Conservation (phyloP, 176 grass and related monocot genomes). For the Calamus simplicifolius region DNA sequence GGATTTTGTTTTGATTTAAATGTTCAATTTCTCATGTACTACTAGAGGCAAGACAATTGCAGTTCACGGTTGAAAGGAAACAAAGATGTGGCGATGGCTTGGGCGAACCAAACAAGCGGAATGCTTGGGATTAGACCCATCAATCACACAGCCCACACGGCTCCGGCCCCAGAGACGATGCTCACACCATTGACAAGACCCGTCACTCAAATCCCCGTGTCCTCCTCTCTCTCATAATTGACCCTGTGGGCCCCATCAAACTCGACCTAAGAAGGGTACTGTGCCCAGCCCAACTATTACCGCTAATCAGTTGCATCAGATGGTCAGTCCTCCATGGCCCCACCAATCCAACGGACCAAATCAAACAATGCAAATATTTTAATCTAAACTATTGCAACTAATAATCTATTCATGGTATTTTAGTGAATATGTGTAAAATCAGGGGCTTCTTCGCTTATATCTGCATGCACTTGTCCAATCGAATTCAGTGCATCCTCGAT, state of each 20-base stretch:
- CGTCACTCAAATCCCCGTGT: background rate
- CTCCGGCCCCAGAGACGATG: background rate
- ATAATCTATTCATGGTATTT: background rate
- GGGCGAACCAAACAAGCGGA: background rate
- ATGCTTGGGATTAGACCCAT: background rate
- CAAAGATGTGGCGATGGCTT: too few species aligned
- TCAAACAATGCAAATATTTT: too few species aligned
- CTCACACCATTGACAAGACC: background rate
- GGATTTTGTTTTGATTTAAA: too few species aligned
- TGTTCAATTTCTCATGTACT: too few species aligned
- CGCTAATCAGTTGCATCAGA: background rate
- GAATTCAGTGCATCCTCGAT: background rate
- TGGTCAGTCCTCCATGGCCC: background rate
- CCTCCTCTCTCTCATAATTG: too few species aligned
- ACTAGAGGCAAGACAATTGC: too few species aligned
- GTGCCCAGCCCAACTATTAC: background rate
- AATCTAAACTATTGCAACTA: too few species aligned
- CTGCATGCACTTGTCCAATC: conserved; percentile 6
- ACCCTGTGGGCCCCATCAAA: too few species aligned
- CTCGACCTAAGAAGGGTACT: too few species aligned
- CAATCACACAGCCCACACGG: background rate
- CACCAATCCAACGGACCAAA: too few species aligned
- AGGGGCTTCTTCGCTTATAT: too few species aligned
- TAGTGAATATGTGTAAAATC: background rate
- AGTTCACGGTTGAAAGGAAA: too few species aligned